Evolutionary conservation across 805 yeast genomes (phyloP), one percentile per base, ranked within the genome.

Genomic region (Zygotorulaspora danielsina): DNA sequence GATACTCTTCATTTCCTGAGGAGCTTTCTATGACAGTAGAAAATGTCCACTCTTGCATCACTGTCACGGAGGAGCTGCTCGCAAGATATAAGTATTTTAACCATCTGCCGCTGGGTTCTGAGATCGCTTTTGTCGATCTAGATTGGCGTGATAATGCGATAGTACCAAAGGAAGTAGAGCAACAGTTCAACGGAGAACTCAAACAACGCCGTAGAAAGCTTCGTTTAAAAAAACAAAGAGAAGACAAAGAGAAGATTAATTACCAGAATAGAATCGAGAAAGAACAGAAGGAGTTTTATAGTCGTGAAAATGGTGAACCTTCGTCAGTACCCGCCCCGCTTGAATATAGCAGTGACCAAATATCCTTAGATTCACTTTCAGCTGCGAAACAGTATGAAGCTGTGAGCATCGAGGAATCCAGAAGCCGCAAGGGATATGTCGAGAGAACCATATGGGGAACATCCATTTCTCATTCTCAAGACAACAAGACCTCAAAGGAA

Each of bases 51-150:
- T 74, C 73, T 54, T 94, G 84, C 25, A 75, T 75, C 17, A 69
- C 82, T 15, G 74, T 81, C 2, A 74, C 81, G 0, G 79, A 76
- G 11, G 77, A 76, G n/a, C 45, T 61, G 3, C 48, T 82, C 53
- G 73, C 75, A 36, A 76, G 79, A 48, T 72, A 72, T 57, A 89
- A 87, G 59, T 87, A 84, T 58, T 63, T 93, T 41, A 72, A 84
- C 1, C 90, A 90, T 60, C 63, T 88, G 16, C 97, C 98, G 0
- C 58, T 76, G 19, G 97, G 97, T 1, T 82, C 96, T 0, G 84
- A 82, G 37, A 61, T 90, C 30, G 94, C 88, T 8, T 79, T 85
- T 46, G 57, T 93, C 39, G 97, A 93, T 52, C 74, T 96, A 36
- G 81, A 86, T 56, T 90, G 97, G 97, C 54, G 70, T 62, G 37